Evolutionary conservation across 2,329 filamentous ascomycete genomes (phyloP).

Genomic region (Gliomastix tumulicola): DNA sequence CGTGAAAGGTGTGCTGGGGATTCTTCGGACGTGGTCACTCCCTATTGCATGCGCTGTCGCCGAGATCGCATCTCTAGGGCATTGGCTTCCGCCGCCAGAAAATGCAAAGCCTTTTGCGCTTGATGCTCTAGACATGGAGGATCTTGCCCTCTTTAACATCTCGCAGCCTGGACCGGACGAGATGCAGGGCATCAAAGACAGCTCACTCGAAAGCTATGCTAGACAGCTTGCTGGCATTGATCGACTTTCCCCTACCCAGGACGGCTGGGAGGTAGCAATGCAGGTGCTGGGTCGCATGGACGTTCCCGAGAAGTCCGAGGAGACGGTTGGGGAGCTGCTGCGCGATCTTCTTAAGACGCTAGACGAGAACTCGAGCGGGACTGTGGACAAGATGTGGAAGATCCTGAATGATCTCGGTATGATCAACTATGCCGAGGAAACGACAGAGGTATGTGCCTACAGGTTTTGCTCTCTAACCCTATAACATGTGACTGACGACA

Average conservation of each 20-base stretch:
- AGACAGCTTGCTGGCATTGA: slow-evolving; percentile 54
- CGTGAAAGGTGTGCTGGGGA: slow-evolving; percentile 64
- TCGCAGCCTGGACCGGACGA: slow-evolving; percentile 51
- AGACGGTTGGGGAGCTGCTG: slow-evolving; percentile 68
- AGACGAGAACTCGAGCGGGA: slow-evolving; percentile 59
- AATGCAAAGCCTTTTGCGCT: slow-evolving; percentile 41
- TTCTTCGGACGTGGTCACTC: slow-evolving; percentile 75
- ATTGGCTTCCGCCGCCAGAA: slow-evolving; percentile 60
- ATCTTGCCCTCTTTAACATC: slow-evolving; percentile 75
- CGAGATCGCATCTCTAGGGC: slow-evolving; percentile 76
- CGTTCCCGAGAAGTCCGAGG: slow-evolving; percentile 61
- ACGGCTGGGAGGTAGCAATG: slow-evolving; percentile 88
- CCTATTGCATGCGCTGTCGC: slow-evolving; percentile 71
- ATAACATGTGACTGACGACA: not conserved
- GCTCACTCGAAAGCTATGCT: slow-evolving; percentile 71
- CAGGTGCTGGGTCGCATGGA: slow-evolving; percentile 78
- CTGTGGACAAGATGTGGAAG: slow-evolving; percentile 75
- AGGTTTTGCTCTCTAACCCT: too few species aligned
- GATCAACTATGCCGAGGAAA: slow-evolving; percentile 68
- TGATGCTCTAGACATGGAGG: slow-evolving; percentile 70
- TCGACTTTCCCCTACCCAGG: slow-evolving; percentile 39
- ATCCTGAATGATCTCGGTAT: slow-evolving; percentile 75
- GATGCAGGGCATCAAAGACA: slow-evolving; percentile 66
- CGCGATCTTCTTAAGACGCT: slow-evolving; percentile 53
- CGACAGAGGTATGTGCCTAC: slow-evolving; percentile 77